These are phyloP conservation scores for button mushroom (Agaricus bisporus) DNA, from an alignment of 768 basidiomycete genomes.

Conservation along the genomic window DNA sequence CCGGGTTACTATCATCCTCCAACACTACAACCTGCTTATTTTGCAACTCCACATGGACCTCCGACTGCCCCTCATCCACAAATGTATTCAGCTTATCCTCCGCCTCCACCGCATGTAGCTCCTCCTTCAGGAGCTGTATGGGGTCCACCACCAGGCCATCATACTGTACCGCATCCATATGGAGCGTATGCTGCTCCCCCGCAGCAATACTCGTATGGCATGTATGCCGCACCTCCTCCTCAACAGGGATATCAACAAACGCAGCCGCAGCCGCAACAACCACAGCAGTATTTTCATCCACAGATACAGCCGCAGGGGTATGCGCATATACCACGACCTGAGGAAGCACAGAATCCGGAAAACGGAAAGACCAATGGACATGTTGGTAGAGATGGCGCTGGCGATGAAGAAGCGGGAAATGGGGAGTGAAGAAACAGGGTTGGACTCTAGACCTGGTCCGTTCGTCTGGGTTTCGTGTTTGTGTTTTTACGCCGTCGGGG, in stretches of 20 bases:
- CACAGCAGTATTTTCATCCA: not conserved
- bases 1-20: slow-evolving; percentile 8
- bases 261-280: not conserved
- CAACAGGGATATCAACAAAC: not conserved
- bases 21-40: not conserved
- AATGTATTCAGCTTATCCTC: slow-evolving; percentile 23
- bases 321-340: not conserved
- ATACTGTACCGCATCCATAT: slow-evolving; percentile 9
- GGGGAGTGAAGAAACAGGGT: not conserved
- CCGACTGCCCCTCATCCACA: slow-evolving; percentile 12
- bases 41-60: not conserved
- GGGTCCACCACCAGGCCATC: slow-evolving; percentile 2
- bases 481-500: too few relatives aligned
- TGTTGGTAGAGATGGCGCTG: not conserved
- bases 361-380: not conserved
- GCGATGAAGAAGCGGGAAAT: not conserved
- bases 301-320: not conserved
- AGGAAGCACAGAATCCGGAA: not conserved
- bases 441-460: not conserved
- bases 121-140: slow-evolving; percentile 9
- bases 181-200: not conserved
- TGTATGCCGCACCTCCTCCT: not conserved
- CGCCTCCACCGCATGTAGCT: slow-evolving; percentile 20
- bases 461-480: not conserved
- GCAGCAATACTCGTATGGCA: slow-evolving; percentile 4